phyloP scores from a whole-genome alignment of 768 basidiomycete species.

The Vararia minispora region DNA sequence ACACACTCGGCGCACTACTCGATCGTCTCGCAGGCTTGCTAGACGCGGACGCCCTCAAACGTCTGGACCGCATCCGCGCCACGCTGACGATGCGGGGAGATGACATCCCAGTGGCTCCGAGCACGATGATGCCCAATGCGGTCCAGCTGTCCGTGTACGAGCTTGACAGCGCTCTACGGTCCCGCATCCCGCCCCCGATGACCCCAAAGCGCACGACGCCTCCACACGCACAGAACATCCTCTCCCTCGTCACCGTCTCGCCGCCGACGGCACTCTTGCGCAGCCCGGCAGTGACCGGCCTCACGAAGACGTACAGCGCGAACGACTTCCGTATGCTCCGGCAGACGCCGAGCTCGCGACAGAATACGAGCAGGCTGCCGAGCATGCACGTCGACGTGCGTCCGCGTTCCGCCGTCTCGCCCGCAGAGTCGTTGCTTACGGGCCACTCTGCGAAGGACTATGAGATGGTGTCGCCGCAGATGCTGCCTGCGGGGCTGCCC shows the following conservation, averaged over 20 bases:
- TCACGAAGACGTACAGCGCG: conserved; percentile 72
- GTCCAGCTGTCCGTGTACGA: conserved; percentile 26
- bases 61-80: conserved; percentile 23
- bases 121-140: conserved; percentile 1
- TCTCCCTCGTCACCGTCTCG: conserved; percentile 55
- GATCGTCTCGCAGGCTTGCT: conserved; percentile 25
- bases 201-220: conserved; percentile 41
- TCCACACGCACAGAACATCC: conserved; percentile 32
- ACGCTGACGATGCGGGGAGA: conserved; percentile 19
- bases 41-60: conserved; percentile 18
- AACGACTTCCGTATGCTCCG: conserved; percentile 78
- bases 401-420: too few relatives aligned
- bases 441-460: too few relatives aligned
- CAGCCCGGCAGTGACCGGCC: conserved; percentile 60
- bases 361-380: conserved; percentile 79
- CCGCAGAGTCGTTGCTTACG: too few relatives aligned
- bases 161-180: conserved; percentile 37
- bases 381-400: conserved; percentile 75
- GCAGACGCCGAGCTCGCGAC: conserved; percentile 52
- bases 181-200: conserved; percentile 28
- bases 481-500: too few relatives aligned
- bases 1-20: conserved; percentile 36
- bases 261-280: conserved; percentile 61
- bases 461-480: too few relatives aligned
- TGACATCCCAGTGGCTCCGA: conserved; percentile 5